phyloP scores from a whole-genome alignment of 1,284 basidiomycete genomes.

The Fomitopsis palustris region DNA sequence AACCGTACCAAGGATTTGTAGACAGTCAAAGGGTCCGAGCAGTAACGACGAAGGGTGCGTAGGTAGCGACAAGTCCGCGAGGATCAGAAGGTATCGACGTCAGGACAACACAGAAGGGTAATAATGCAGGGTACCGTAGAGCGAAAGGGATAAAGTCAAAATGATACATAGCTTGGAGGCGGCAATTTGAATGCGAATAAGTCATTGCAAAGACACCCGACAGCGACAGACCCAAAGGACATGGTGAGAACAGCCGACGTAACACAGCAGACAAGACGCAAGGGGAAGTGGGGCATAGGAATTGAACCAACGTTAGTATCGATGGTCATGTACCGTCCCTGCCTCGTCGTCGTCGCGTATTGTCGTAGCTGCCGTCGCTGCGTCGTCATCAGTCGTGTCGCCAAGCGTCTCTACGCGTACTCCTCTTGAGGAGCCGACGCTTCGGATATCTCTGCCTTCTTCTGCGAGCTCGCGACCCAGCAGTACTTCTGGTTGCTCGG shows the following conservation, averaged over 20 bases:
- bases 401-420: conserved; percentile 70
- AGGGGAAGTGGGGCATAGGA: background rate
- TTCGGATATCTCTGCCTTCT: conserved; percentile 78
- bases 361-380: conserved; percentile 50
- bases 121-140: conserved; percentile 6
- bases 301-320: conserved; percentile 25
- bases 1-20: conserved; percentile 14
- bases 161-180: conserved; percentile 9
- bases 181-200: conserved; percentile 6
- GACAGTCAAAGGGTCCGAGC: conserved; percentile 6
- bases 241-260: conserved; percentile 1
- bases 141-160: conserved; percentile 6
- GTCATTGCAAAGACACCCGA: conserved; percentile 8
- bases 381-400: conserved; percentile 45
- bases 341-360: conserved; percentile 43
- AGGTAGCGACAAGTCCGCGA: conserved; percentile 12
- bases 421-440: conserved; percentile 72
- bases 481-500: conserved; percentile 33
- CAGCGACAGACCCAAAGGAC: conserved; percentile 5
- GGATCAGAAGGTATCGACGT: conserved; percentile 8
- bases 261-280: background rate
- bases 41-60: conserved; percentile 10
- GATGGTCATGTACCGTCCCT: conserved; percentile 46
- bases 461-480: conserved; percentile 72
- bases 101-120: conserved; percentile 8